Base-by-base conservation (phyloP, 495 filamentous ascomycete genomes). In the Podospora australis region DNA sequence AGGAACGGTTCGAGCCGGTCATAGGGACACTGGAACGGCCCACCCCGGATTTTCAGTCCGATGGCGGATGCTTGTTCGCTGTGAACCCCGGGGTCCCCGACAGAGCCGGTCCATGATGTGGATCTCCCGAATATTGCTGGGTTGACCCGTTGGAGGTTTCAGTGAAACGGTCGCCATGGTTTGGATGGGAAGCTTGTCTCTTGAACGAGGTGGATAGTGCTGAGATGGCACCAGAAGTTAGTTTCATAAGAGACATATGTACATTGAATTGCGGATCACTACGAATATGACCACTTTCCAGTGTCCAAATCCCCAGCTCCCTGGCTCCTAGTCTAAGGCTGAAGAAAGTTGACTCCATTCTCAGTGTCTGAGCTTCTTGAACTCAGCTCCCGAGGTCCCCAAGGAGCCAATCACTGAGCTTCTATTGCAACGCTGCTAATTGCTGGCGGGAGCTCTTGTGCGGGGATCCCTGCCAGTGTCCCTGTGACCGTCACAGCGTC, bases 391-490 rank as follows among this genome's bases (percentile, higher is more conserved):
- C 20, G 9, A 10, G 14, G 32, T n/a, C n/a, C n/a, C n/a, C n/a
- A n/a, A 30, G 13, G 30, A 36, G 19, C 64, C 65, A 68, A 68
- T 68, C 39, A 56, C 21, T 16, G 39, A 50, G 56, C 56, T 54
- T 47, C 53, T 38, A 65, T 60, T 62, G 52, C 44, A 39, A 40
- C 30, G 44, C 26, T 43, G 43, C 35, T 35, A 40, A 22, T 22
- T 8, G 25, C 39, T 14, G 36, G 50, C 39, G 53, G 51, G 58
- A 48, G 46, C 44, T 46, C 48, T 44, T 28, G 21, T 1, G 57
- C 53, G 64, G 57, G 53, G 54, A 53, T 55, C 60, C 58, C 47
- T 60, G 57, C 46, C 44, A 54, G 19, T 52, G 49, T 59, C 48
- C 56, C 49, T 62, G 54, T 59, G 57, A 62, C 57, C 57, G 38